Conservation (phyloP, 305 asterid genomes). For the Andrographis paniculata region DNA sequence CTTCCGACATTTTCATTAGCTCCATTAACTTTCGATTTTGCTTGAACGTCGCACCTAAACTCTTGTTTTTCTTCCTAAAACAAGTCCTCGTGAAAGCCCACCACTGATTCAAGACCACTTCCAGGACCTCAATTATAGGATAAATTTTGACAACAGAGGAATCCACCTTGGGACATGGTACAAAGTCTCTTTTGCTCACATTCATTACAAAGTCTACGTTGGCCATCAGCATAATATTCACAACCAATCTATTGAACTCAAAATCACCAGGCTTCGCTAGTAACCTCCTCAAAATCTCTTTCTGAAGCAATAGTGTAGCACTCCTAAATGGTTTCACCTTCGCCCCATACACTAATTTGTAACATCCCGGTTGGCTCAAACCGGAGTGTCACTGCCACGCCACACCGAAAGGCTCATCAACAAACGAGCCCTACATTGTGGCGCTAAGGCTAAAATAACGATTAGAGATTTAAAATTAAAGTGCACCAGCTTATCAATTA, state of each 20-base stretch:
- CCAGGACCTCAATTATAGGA: conserved; percentile 47
- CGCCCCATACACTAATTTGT: conserved; percentile 56
- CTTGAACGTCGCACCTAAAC: conserved; percentile 81
- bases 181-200: conserved; percentile 85
- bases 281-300: conserved; percentile 75
- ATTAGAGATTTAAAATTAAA: too few species aligned
- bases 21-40: conserved; percentile 73
- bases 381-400: too few species aligned
- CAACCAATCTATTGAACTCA: conserved; percentile 72
- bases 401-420: too few species aligned
- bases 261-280: conserved; percentile 80
- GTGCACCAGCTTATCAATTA: too few species aligned
- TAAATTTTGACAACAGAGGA: conserved; percentile 68
- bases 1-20: conserved; percentile 43
- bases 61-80: conserved; percentile 78
- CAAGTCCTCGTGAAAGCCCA: conserved; percentile 81
- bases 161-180: conserved; percentile 83
- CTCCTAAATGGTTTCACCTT: conserved; percentile 46
- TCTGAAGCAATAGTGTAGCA: conserved; percentile 79
- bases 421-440: too few species aligned
- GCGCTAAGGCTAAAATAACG: too few species aligned
- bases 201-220: conserved; percentile 77
- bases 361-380: too few species aligned
- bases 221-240: conserved; percentile 70
- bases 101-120: conserved; percentile 75